Percentiles rank a stretch among this genome's conserved stretches.
These are phyloP conservation scores for Solanum phureja DNA, from an alignment of 257 asterid genomes.

Conservation along the genomic window DNA sequence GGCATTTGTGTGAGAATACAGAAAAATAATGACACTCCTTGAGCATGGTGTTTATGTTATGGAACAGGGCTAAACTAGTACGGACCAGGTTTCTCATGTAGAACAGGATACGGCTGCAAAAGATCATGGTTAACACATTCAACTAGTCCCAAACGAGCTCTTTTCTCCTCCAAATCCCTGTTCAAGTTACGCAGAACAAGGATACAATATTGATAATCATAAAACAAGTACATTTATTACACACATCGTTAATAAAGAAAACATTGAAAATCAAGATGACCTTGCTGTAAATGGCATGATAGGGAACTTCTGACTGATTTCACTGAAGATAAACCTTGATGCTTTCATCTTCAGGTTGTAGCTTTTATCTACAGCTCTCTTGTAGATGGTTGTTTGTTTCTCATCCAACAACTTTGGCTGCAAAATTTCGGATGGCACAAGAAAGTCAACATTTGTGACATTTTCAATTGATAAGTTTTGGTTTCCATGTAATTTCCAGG, in stretches of 20 bases:
- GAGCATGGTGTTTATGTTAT: background rate
- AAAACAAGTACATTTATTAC: background rate
- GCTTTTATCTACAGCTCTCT: slow-evolving; percentile 90
- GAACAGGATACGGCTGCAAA: slow-evolving; percentile 91
- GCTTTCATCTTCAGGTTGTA: slow-evolving; percentile 89
- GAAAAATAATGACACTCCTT: background rate
- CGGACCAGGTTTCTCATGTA: slow-evolving; percentile 87
- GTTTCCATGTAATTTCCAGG: background rate
- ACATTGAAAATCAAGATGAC: slow-evolving; percentile 9
- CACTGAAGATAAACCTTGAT: slow-evolving; percentile 83
- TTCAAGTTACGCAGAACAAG: background rate
- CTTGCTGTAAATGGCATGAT: slow-evolving; percentile 75
- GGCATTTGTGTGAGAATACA: background rate
- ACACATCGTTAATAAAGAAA: background rate
- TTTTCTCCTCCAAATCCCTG: slow-evolving; percentile 96
- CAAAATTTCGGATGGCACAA: slow-evolving; percentile 8
- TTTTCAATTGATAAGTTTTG: background rate
- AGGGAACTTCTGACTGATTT: slow-evolving; percentile 73
- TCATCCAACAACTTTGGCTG: slow-evolving; percentile 72
- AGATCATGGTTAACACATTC: slow-evolving; percentile 95
- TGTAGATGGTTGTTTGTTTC: slow-evolving; percentile 92
- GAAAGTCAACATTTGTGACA: background rate
- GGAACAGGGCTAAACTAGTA: background rate
- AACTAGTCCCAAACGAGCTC: slow-evolving; percentile 75
- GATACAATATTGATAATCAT: background rate